Evolutionary conservation across 2,329 filamentous ascomycete genomes (phyloP).

Genomic region (Colletotrichum sansevieriae): DNA sequence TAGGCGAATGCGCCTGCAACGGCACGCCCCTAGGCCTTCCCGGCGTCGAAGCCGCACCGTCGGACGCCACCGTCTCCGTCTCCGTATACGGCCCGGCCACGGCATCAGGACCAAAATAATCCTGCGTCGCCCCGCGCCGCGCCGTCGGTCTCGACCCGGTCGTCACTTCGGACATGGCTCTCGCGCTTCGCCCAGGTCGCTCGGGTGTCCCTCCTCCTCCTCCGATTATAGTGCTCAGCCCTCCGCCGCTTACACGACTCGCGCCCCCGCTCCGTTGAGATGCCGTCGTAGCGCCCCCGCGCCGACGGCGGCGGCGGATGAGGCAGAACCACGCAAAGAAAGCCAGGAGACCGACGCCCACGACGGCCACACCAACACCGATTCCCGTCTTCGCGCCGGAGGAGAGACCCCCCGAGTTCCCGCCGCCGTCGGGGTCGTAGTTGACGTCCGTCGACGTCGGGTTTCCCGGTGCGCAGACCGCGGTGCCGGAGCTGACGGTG

Average conservation of each 20-base stretch:
- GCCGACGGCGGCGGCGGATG: conserved; percentile 50
- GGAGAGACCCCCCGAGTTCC: conserved; percentile 51
- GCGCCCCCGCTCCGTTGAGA: conserved; percentile 26
- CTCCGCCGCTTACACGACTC: conserved; percentile 22
- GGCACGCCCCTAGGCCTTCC: conserved; percentile 56
- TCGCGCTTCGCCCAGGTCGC: conserved; percentile 29
- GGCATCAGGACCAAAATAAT: conserved; percentile 61
- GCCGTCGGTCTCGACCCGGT: conserved; percentile 46
- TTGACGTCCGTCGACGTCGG: conserved; percentile 50
- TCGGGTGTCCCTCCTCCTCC: conserved; percentile 15
- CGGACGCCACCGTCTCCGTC: conserved; percentile 43
- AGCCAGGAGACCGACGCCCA: conserved; percentile 57
- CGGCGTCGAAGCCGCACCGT: conserved; percentile 49
- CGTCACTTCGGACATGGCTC: conserved; percentile 52
- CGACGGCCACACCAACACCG: conserved; percentile 65
- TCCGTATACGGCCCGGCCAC: conserved; percentile 62
- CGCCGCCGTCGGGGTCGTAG: conserved; percentile 44
- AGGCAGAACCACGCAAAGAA: conserved; percentile 62
- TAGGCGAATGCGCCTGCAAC: conserved; percentile 59
- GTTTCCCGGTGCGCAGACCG: conserved; percentile 56
- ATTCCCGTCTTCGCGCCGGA: conserved; percentile 68
- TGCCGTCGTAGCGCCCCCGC: conserved; percentile 24
- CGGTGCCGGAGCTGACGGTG: conserved; percentile 52
- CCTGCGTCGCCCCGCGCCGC: conserved; percentile 51
- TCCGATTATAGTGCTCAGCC: conserved; percentile 13